phyloP scores from a whole-genome alignment of 768 basidiomycete species.

The Macrolepiota dolichaula region DNA sequence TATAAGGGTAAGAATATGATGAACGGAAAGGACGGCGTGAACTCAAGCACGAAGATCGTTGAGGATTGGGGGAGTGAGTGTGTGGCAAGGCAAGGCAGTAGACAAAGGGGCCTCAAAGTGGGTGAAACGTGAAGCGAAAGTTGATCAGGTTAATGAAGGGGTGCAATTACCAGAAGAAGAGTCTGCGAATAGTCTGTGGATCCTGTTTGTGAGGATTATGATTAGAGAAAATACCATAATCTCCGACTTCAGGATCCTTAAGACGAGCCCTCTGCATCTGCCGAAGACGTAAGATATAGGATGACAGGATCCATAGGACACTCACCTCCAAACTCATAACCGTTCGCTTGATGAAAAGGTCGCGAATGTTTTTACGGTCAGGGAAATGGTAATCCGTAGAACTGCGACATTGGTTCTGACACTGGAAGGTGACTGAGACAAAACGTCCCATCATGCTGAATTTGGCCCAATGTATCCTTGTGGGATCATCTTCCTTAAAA shows the following conservation, averaged over 20 bases:
- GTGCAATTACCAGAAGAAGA: conserved; percentile 40
- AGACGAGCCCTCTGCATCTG: conserved; percentile 70
- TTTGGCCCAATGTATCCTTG: conserved; percentile 92
- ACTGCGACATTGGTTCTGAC: conserved; percentile 70
- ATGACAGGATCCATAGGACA: not conserved
- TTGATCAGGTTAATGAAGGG: conserved; percentile 4
- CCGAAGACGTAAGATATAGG: conserved; percentile 7
- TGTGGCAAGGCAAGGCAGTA: not conserved
- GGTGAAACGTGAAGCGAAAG: not conserved
- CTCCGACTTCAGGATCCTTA: conserved; percentile 44
- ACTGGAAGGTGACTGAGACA: conserved; percentile 71
- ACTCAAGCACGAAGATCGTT: not conserved
- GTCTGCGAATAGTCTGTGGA: conserved; percentile 43
- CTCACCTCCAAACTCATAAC: conserved; percentile 71
- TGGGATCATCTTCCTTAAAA: conserved; percentile 57
- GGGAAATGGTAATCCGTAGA: conserved; percentile 58
- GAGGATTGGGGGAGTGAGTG: not conserved
- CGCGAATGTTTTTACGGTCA: conserved; percentile 50
- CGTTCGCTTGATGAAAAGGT: conserved; percentile 50
- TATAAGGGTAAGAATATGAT: not conserved
- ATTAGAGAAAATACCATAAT: conserved; percentile 26
- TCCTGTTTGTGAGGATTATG: conserved; percentile 25
- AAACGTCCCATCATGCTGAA: conserved; percentile 91
- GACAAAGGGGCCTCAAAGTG: not conserved
- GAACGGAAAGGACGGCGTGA: not conserved